Conservation (phyloP, 495 filamentous ascomycete genomes). For the Penicillium paxilli region DNA sequence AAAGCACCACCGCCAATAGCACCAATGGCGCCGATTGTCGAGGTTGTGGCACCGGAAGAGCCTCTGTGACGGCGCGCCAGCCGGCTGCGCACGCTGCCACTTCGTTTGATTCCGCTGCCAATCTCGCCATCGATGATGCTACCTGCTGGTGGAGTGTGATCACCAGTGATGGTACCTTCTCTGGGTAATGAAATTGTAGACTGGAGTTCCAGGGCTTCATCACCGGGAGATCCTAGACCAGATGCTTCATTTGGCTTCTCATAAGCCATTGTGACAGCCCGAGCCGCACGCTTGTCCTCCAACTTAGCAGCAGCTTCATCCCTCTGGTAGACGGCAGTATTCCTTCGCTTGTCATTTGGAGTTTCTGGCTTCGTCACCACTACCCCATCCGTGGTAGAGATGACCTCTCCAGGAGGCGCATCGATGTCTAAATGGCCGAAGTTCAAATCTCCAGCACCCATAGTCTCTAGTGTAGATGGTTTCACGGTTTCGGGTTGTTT, state of each 20-base stretch:
- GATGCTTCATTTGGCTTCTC: constrained; percentile 43
- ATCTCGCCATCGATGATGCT: constrained; percentile 69
- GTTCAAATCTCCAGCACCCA: constrained; percentile 86
- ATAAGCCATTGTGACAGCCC: constrained; percentile 63
- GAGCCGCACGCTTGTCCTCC: constrained; percentile 58
- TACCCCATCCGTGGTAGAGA: constrained; percentile 39
- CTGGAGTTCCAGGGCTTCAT: constrained; percentile 34
- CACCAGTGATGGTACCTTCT: constrained; percentile 43
- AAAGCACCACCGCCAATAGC: constrained; percentile 64
- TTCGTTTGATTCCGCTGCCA: constrained; percentile 60
- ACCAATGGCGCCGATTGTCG: constrained; percentile 69
- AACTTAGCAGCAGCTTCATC: constrained; percentile 56
- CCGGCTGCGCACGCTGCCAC: constrained; percentile 79
- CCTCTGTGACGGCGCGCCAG: constrained; percentile 74
- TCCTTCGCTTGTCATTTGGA: constrained; percentile 37
- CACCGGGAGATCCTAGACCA: constrained; percentile 24
- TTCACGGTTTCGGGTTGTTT: constrained; percentile 52
- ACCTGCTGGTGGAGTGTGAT: constrained; percentile 63
- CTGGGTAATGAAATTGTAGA: constrained; percentile 31
- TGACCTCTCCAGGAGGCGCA: constrained; percentile 35
- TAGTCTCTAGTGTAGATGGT: constrained; percentile 79
- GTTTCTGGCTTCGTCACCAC: constrained; percentile 41
- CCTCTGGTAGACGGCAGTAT: constrained; percentile 36
- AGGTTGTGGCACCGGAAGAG: constrained; percentile 79
- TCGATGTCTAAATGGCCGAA: constrained; percentile 70